Evolutionary conservation across 139 green algal genomes (phyloP).

Genomic region (Tetraselmis chui): DNA sequence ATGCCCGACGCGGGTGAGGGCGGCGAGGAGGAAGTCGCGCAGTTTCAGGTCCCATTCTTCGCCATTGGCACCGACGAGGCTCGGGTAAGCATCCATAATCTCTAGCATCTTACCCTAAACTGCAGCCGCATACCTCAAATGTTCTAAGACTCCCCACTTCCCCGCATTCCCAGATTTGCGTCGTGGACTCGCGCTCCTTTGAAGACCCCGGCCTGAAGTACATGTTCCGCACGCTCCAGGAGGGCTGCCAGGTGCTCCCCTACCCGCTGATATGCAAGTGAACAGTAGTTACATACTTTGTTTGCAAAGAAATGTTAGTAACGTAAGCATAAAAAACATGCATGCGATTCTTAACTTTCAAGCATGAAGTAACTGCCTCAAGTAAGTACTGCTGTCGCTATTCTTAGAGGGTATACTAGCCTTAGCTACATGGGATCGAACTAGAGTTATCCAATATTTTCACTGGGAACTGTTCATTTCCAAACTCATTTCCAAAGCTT

Average conservation of each 20-base stretch:
- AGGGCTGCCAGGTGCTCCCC: not conserved
- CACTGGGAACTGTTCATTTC: too few species aligned
- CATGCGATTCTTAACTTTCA: too few species aligned
- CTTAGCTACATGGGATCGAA: too few species aligned
- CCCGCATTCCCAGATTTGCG: not conserved
- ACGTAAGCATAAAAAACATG: too few species aligned
- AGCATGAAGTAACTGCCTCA: too few species aligned
- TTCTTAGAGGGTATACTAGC: too few species aligned
- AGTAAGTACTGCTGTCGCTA: too few species aligned
- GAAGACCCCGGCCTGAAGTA: not conserved
- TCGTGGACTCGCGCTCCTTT: not conserved
- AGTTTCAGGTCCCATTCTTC: not conserved
- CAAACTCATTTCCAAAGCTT: too few species aligned
- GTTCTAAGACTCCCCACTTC: too few species aligned
- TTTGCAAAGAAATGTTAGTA: not conserved
- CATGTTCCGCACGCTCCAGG: not conserved
- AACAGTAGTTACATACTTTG: not conserved
- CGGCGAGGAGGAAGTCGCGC: not conserved
- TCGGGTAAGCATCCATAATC: not conserved
- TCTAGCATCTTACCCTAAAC: too few species aligned
- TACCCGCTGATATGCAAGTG: not conserved
- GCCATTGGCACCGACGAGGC: not conserved
- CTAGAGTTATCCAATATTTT: too few species aligned
- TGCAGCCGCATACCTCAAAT: too few species aligned
- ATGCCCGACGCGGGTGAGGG: not conserved